Evolutionary conservation across 306 rosid species (phyloP), one percentile per base, ranked within the genome.

Genomic region (Trifolium dubium): DNA sequence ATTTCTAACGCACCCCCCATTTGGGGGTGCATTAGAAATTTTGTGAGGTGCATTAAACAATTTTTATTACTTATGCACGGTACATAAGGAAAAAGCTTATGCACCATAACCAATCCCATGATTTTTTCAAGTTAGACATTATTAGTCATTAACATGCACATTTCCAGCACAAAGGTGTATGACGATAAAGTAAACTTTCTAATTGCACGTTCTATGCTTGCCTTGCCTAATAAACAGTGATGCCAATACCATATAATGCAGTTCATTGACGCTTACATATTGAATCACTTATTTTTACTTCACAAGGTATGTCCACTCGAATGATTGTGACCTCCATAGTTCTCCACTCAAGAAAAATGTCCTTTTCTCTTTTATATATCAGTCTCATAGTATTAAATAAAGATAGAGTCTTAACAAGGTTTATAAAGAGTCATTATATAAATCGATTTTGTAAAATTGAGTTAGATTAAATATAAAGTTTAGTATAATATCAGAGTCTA

Each of bases 221-320:
- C 29, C 55, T 66, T 41, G 29, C 23, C 23, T 23, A 23, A 23
- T 19, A 68, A 67, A 73, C 88, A 90, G 87, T 89, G 88, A 77
- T 83, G 90, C 76, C 92, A 87, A 75, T 89, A 90, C 68, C 90
- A 83, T 82, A 89, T 82, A 89, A 89, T 85, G 92, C 92, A 71
- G 76, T 83, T 93, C 85, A 88, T 86, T 73, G 86, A 90, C 74
- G 92, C 88, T 67, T 87, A 80, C 86, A 82, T 83, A 83, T 85
- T 93, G 87, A 87, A 80, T 29, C 83, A 89, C 73, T 87, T 70
- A 81, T 64, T 79, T 77, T 56, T 83, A 81, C 77, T 71, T 53
- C 71, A 32, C 46, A 63, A 72, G 75, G 72, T 72, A 65, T 75
- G 69, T 79, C 76, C 80, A 69, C 73, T 64, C 14, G 5, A 71